These are phyloP conservation scores for Trichoderma parareesei DNA, from an alignment of 495 filamentous ascomycete species.

Conservation along the genomic window DNA sequence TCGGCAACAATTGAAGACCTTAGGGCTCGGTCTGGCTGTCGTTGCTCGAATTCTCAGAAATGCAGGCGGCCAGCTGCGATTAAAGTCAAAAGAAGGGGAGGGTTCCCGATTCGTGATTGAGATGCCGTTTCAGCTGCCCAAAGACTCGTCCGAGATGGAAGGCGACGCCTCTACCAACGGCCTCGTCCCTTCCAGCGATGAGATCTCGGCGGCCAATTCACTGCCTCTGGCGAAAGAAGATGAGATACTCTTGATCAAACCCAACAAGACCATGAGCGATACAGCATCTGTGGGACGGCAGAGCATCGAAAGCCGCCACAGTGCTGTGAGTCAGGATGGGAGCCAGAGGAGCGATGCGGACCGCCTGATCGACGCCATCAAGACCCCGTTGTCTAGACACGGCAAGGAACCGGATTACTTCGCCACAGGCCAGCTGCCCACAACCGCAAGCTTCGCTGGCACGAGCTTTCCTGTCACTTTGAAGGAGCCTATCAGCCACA, in stretches of 20 bases:
- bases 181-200: neutral
- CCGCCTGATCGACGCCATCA: slow-evolving; percentile 66
- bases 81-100: slow-evolving; percentile 81
- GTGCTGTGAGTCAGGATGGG: slow-evolving; percentile 39
- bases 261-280: slow-evolving; percentile 16
- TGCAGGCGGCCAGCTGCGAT: slow-evolving; percentile 80
- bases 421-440: neutral
- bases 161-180: slow-evolving; percentile 8
- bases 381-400: slow-evolving; percentile 45
- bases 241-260: slow-evolving; percentile 52
- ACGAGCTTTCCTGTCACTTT: neutral
- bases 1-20: slow-evolving; percentile 31
- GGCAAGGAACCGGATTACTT: slow-evolving; percentile 27
- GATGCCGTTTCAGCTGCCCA: slow-evolving; percentile 58
- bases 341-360: slow-evolving; percentile 64
- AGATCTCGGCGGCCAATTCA: slow-evolving; percentile 7
- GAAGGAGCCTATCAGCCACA: neutral
- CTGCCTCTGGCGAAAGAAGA: slow-evolving; percentile 30
- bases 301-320: slow-evolving; percentile 44
- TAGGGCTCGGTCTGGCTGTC: slow-evolving; percentile 80
- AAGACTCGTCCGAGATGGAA: slow-evolving; percentile 25
- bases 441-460: neutral
- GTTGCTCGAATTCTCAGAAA: slow-evolving; percentile 80
- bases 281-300: slow-evolving; percentile 35
- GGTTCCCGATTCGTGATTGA: slow-evolving; percentile 76